phyloP scores from a whole-genome alignment of 2,329 filamentous ascomycete species.

The Pseudogymnoascus sp. region DNA sequence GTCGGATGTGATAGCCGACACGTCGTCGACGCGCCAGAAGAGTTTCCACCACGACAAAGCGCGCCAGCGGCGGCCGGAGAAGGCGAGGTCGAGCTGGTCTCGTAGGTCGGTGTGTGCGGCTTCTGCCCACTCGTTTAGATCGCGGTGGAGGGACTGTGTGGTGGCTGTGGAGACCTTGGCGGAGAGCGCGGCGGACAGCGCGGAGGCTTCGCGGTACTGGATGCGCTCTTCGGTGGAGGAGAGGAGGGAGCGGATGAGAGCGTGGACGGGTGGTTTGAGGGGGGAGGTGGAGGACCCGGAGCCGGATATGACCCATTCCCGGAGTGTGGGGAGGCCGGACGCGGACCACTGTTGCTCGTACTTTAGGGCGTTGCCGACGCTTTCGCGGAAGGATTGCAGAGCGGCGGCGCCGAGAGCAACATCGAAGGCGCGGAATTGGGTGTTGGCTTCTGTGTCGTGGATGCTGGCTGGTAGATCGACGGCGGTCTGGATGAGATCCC shows the following conservation, averaged over 20 bases:
- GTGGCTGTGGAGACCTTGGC: conserved; percentile 25
- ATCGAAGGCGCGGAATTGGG: conserved; percentile 53
- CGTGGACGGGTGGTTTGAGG: conserved; percentile 58
- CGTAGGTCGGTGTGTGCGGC: conserved; percentile 76
- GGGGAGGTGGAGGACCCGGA: conserved; percentile 32
- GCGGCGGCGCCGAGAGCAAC: conserved; percentile 53
- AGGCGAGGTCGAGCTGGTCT: conserved; percentile 68
- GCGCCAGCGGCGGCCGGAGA: conserved; percentile 67
- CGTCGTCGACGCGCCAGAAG: conserved; percentile 90
- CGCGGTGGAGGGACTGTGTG: conserved; percentile 31
- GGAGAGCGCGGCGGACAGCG: conserved; percentile 27
- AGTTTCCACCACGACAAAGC: conserved; percentile 89
- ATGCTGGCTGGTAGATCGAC: conserved; percentile 48
- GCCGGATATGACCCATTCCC: conserved; percentile 54
- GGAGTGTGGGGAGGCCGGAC: conserved; percentile 58
- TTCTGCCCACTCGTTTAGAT: conserved; percentile 60
- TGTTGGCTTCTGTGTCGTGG: conserved; percentile 24
- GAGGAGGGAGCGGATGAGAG: conserved; percentile 60
- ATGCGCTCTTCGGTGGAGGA: conserved; percentile 45
- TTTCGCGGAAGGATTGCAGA: conserved; percentile 58
- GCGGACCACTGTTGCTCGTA: conserved; percentile 69
- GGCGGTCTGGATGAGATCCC: conserved; percentile 43
- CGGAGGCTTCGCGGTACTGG: conserved; percentile 37
- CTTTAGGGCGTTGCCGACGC: conserved; percentile 58
- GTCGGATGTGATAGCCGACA: conserved; percentile 72